Evolutionary conservation across 2,329 filamentous ascomycete genomes (phyloP).

Genomic region (Alternaria atra): DNA sequence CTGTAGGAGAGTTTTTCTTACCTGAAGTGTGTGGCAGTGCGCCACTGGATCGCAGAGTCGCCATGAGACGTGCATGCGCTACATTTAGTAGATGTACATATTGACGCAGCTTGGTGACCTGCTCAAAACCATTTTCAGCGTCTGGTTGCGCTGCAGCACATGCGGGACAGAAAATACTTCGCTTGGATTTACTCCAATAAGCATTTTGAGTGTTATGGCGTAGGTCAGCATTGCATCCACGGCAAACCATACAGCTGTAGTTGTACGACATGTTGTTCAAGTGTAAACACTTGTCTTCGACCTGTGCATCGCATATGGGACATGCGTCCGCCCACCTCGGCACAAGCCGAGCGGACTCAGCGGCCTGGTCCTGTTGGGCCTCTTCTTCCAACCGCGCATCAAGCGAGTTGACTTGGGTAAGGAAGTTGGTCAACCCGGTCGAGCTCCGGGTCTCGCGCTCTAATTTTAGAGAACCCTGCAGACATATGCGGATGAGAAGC

Average conservation of each 20-base stretch:
- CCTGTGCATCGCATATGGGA: conserved; percentile 79
- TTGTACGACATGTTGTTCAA: conserved; percentile 83
- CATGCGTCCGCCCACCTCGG: conserved; percentile 75
- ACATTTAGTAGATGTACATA: conserved; percentile 94
- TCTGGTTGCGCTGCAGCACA: conserved; percentile 70
- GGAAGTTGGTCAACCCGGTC: conserved; percentile 81
- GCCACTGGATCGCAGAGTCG: conserved; percentile 84
- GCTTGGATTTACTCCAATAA: conserved; percentile 72
- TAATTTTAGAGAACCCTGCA: conserved; percentile 90
- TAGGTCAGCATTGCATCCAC: conserved; percentile 77
- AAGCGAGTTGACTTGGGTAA: conserved; percentile 84
- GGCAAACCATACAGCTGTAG: conserved; percentile 75
- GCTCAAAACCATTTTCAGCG: conserved; percentile 70
- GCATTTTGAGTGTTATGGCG: conserved; percentile 74
- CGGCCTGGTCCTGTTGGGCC: conserved; percentile 50
- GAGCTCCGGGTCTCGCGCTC: conserved; percentile 82
- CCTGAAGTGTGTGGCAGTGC: conserved; percentile 77
- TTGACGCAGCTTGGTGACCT: conserved; percentile 87
- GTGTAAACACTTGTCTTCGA: conserved; percentile 91
- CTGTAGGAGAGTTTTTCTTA: conserved; percentile 49
- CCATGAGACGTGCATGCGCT: conserved; percentile 85
- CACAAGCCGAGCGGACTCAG: conserved; percentile 55
- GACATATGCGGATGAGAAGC: conserved; percentile 93
- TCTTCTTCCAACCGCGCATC: conserved; percentile 61
- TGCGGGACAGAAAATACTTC: conserved; percentile 74